A percentile compares a stretch with the other conserved stretches of the same genome.
Conservation (phyloP, 2,329 filamentous ascomycete species). For the Didymella keratinophila region DNA sequence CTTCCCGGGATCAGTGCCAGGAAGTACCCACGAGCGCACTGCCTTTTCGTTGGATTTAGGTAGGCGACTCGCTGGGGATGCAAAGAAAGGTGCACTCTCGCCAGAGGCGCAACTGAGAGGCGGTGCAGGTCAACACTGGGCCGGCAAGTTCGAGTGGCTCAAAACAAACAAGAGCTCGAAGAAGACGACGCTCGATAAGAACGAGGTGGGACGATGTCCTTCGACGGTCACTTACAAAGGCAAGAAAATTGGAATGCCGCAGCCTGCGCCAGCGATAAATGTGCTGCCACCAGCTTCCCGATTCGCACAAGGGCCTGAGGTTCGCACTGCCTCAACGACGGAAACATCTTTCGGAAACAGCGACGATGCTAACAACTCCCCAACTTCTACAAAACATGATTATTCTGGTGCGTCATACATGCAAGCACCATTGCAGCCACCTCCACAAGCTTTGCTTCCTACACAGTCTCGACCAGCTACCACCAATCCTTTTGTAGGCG, state of each 20-base stretch:
- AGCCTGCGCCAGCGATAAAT: not conserved
- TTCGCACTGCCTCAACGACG: not conserved
- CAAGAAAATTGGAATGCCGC: slow-evolving; percentile 6
- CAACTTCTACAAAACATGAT: not conserved
- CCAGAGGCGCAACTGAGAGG: slow-evolving; percentile 3
- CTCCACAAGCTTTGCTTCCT: not conserved
- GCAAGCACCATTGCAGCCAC: not conserved
- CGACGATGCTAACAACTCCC: not conserved
- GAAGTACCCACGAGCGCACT: not conserved
- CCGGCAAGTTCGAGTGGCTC: not conserved
- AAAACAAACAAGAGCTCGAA: not conserved
- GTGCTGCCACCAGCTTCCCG: slow-evolving; percentile 6
- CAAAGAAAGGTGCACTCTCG: not conserved
- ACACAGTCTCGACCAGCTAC: slow-evolving; percentile 4
- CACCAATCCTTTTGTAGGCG: slow-evolving; percentile 2
- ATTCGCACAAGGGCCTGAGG: not conserved
- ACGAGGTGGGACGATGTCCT: not conserved
- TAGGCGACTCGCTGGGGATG: too few species aligned
- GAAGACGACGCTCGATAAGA: not conserved
- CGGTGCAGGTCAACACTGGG: not conserved
- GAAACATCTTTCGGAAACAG: not conserved
- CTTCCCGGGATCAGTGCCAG: not conserved
- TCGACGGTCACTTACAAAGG: slow-evolving; percentile 1
- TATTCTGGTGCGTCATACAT: too few species aligned
- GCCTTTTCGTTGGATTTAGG: not conserved